phyloP scores from a whole-genome alignment of 306 rosid genomes.

The Prosopis cineraria region DNA sequence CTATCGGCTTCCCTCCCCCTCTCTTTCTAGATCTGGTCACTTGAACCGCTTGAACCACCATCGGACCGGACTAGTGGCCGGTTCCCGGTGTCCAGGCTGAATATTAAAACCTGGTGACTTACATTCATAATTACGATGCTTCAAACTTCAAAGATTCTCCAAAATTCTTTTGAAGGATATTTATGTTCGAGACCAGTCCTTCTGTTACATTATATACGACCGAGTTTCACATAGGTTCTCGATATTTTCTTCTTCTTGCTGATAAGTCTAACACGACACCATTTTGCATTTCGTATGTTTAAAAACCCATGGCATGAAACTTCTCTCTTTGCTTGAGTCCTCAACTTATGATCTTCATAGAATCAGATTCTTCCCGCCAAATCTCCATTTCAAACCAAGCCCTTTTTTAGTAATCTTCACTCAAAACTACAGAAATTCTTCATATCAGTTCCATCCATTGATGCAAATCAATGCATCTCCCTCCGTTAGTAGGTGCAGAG shows the following conservation, averaged over 20 bases:
- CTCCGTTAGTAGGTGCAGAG: conserved; percentile 35
- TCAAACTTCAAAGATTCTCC: too few species aligned
- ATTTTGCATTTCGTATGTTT: not conserved
- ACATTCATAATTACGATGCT: too few species aligned
- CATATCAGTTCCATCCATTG: conserved; percentile 30
- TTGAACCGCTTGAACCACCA: too few species aligned
- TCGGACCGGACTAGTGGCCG: too few species aligned
- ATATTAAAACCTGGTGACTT: too few species aligned
- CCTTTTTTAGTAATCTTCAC: conserved; percentile 38
- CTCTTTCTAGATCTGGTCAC: too few species aligned
- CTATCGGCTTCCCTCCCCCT: too few species aligned
- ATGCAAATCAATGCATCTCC: conserved; percentile 4
- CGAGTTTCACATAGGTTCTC: not conserved
- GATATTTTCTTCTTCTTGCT: not conserved
- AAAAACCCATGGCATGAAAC: not conserved
- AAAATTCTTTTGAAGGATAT: too few species aligned
- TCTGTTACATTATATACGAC: not conserved
- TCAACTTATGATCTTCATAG: not conserved
- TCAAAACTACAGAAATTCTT: conserved; percentile 26
- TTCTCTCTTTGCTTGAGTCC: not conserved
- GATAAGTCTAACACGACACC: too few species aligned
- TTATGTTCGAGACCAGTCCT: not conserved
- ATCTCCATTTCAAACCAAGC: conserved; percentile 43
- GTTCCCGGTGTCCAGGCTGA: too few species aligned
- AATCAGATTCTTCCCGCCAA: not conserved